A percentile compares a stretch with the other conserved stretches of the same genome.
Evolutionary conservation across 2,329 filamentous ascomycete genomes (phyloP).

Genomic region (Talaromyces sp.): DNA sequence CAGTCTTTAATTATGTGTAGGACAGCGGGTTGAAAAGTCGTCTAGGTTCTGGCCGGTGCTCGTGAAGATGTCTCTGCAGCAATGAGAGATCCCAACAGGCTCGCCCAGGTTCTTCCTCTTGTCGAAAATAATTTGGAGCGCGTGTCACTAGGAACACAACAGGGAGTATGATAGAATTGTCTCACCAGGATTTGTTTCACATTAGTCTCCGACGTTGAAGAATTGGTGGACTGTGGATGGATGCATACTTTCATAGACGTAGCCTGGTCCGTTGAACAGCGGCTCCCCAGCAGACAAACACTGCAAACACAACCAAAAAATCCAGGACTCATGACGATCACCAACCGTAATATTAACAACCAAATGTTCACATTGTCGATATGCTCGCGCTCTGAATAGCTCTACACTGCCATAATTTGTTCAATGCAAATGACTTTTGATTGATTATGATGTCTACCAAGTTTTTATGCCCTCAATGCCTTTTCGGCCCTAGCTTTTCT

Average conservation of each 20-base stretch:
- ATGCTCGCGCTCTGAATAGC: conserved; percentile 20
- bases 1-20: not conserved
- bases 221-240: not conserved
- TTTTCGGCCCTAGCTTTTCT: not conserved
- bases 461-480: conserved; percentile 8
- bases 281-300: conserved; percentile 18
- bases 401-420: conserved; percentile 24
- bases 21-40: conserved; percentile 16
- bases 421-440: not conserved
- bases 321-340: not conserved
- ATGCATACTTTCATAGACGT: not conserved
- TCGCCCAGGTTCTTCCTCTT: conserved; percentile 63
- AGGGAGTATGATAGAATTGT: not conserved
- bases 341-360: not conserved
- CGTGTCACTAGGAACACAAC: conserved; percentile 24
- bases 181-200: not conserved
- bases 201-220: not conserved
- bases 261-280: not conserved
- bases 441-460: conserved; percentile 6
- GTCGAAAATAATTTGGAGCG: conserved; percentile 63
- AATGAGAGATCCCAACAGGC: conserved; percentile 71
- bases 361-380: not conserved
- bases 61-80: conserved; percentile 71
- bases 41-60: conserved; percentile 43
- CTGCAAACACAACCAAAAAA: conserved; percentile 22